Base-by-base conservation (phyloP, 2,329 filamentous ascomycete genomes). In the Diaporthe ampelina region DNA sequence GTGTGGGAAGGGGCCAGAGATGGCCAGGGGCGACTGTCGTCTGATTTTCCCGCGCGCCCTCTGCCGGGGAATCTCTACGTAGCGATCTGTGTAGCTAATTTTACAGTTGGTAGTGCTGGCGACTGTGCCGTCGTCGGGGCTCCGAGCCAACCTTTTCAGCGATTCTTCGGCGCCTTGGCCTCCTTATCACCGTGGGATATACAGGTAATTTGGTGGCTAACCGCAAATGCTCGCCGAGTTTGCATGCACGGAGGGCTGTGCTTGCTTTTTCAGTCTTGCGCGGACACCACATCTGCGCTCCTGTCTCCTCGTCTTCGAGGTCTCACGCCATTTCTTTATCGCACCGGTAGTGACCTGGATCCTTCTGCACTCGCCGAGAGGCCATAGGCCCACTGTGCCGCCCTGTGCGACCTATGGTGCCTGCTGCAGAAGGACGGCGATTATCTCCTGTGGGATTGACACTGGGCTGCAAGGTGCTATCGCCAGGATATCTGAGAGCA, bases 51-150 rank as follows among this genome's bases (percentile, higher is more conserved):
- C n/a, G 70, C 45, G 58, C 54, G 45, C 26, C 24, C 50, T 72
- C 24, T 72, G 21, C 26, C 48, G 19, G 37, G 45, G 24, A 26
- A 63, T 26, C 32, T 63, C 59, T 72, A 72, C 57, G 43, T 59
- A 61, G 57, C 9, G 37, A 58, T 17, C 54, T 19, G 63, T 67
- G 63, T 68, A 68, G 63, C 63, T 68, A 68, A 68, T 68, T 50
- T 50, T 54, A 68, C n/a, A n/a, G 32, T 40, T 50, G 63, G 48
- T 21, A 54, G 48, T 68, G 15, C 63, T 68, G 63, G 48, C 63
- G 48, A 40, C 63, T 26, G n/a, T 40, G 15, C 26, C 32, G 63
- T 68, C 63, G 48, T 29, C 63, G 29, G 48, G 32, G 54, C 32
- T 68, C 8, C n/a, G 63, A 21, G n/a, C 63, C 63, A 67, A 32